Conservation (phyloP, 805 yeast species). For the Starmerella davenportii region DNA sequence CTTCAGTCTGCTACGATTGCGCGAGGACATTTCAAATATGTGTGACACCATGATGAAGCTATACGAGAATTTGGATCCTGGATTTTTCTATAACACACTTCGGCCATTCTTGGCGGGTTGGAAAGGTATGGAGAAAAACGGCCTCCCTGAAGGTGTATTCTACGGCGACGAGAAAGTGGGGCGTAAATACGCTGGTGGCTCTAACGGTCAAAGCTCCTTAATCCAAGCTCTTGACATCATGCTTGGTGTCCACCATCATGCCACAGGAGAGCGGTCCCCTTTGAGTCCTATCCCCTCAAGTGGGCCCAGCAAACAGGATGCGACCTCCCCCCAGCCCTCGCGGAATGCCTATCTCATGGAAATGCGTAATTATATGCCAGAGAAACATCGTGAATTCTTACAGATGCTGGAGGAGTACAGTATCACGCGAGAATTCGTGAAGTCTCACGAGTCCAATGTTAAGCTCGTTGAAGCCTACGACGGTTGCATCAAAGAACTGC, state of each 20-base stretch:
- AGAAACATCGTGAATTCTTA: conserved; percentile 60
- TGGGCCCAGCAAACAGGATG: neutral
- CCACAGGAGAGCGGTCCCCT: conserved; percentile 43
- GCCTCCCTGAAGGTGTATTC: conserved; percentile 58
- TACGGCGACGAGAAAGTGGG: conserved; percentile 50
- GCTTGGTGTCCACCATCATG: conserved; percentile 56
- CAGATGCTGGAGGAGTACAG: conserved; percentile 39
- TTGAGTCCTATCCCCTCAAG: conserved; percentile 11
- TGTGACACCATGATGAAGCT: conserved; percentile 58
- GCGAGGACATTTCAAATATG: conserved; percentile 55
- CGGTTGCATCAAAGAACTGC: conserved; percentile 75
- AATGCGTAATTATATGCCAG: conserved; percentile 85
- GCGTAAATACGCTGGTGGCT: conserved; percentile 63
- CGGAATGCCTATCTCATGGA: conserved; percentile 44
- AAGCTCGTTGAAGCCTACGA: conserved; percentile 61
- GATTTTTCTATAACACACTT: conserved; percentile 66
- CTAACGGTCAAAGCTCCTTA: conserved; percentile 82
- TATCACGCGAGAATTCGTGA: conserved; percentile 47
- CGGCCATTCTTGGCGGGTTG: conserved; percentile 90
- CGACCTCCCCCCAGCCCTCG: neutral
- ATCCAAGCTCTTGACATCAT: conserved; percentile 73
- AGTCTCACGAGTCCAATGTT: conserved; percentile 23
- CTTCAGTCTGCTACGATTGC: conserved; percentile 39
- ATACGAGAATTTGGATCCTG: conserved; percentile 93
- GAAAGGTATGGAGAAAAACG: conserved; percentile 78